A percentile compares a stretch with the other conserved stretches of the same genome.
Conservation (phyloP, 441 rosid species). For the Bruguiera hainesii region DNA sequence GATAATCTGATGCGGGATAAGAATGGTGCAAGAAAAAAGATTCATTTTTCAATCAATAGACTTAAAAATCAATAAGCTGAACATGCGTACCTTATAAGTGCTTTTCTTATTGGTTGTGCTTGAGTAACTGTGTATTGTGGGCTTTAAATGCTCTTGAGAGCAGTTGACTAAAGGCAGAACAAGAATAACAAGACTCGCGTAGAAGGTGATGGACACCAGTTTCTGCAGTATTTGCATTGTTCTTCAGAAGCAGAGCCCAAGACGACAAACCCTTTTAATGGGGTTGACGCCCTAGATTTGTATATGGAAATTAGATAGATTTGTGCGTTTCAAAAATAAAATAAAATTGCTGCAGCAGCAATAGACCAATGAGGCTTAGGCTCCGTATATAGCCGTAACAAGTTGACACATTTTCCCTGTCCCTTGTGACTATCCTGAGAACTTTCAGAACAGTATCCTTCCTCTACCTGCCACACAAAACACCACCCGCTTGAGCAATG, state of each 20-base stretch:
- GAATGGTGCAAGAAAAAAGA: too few species aligned
- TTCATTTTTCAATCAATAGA: not conserved
- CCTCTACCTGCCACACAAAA: conserved; percentile 1
- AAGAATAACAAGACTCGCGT: conserved; percentile 14
- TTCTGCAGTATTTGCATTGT: conserved; percentile 31
- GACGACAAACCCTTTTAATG: not conserved
- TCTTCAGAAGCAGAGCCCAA: not conserved
- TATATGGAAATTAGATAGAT: not conserved
- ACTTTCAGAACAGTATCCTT: conserved; percentile 3
- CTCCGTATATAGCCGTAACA: not conserved
- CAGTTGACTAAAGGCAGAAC: conserved; percentile 28
- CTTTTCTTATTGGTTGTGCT: conserved; percentile 17
- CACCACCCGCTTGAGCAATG: conserved; percentile 3
- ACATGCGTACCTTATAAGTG: conserved; percentile 29
- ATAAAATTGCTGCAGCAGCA: too few species aligned
- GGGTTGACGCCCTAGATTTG: conserved; percentile 7
- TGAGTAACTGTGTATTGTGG: conserved; percentile 13
- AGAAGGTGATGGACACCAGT: conserved; percentile 19
- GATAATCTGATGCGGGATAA: not conserved
- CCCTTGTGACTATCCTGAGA: not conserved
- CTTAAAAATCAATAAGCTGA: not conserved
- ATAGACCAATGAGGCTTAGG: not conserved
- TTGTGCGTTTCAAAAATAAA: too few species aligned
- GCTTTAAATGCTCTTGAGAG: conserved; percentile 16
- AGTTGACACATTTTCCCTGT: not conserved